Base-by-base conservation (phyloP, 1,284 basidiomycete genomes). In the Irpex sp. region DNA sequence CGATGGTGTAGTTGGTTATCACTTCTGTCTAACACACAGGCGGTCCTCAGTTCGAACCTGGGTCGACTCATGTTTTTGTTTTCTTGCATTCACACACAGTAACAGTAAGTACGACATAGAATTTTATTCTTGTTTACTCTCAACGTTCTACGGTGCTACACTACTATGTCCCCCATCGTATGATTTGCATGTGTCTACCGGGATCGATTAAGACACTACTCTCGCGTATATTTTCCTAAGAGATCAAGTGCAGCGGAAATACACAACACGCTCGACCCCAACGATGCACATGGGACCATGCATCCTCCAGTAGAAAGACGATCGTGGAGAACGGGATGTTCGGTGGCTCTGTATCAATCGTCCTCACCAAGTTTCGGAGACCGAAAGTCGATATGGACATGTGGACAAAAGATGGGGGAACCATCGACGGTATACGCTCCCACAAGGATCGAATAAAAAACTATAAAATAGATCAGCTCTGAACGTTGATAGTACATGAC, bases 401-500 rank as follows among this genome's bases (percentile, higher is more conserved):
- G 79, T 66, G 96, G 77, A 77, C 96, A 98, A 51, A 93, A 70
- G 80, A 97, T 76, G 65, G 90, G 85, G 0, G 90, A 87, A 1
- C 95, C 94, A 0, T 90, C 84, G n/a, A 69, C 81, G 1, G 92
- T 95, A 72, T 84, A 93, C 1, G 87, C 96, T 5, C 78, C 74
- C 26, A 96, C 85, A 51, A 82, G 74, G 60, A 99, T 87, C 5
- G 71, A 76, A 78, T 97, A 98, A 75, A 94, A 96, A 76, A 94
- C 97, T 95, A 63, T 61, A 26, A 31, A n/a, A 13, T 11, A n/a
- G 43, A 56, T 63, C 11, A 61, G 60, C 13, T 36, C 35, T 19
- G 19, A 4, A 9, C 49, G 35, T 36, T 57, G 13, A 60, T 17
- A 31, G 56, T 31, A 2, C 31, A 49, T 36, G 36, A n/a, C 31